These are phyloP conservation scores for Apiotrichum porosum DNA, from an alignment of 1,284 basidiomycete genomes.

Conservation along the genomic window DNA sequence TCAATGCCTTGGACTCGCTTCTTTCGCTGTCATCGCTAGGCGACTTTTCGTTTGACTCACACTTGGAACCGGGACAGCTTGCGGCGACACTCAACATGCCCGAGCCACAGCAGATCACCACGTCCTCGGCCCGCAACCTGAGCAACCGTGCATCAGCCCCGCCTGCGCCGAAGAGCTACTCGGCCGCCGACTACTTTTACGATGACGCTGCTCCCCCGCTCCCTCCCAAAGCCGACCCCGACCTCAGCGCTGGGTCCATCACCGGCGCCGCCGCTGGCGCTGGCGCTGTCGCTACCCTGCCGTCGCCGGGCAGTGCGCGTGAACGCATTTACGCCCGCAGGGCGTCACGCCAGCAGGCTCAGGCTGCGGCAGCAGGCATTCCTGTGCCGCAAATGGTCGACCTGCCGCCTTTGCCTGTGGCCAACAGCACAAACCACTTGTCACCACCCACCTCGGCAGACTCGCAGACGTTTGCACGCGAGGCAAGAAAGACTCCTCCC, in stretches of 20 bases:
- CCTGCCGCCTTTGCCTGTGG: conserved; percentile 8
- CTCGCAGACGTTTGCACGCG: conserved; percentile 18
- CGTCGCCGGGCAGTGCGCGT: conserved; percentile 35
- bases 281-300: neutral
- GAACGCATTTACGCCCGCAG: conserved; percentile 40
- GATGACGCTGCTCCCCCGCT: conserved; percentile 6
- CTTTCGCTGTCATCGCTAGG: conserved; percentile 26
- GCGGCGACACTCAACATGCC: conserved; percentile 33
- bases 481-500: conserved; percentile 36
- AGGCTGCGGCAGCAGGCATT: conserved; percentile 3
- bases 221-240: conserved; percentile 1
- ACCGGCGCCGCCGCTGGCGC: too few relatives aligned
- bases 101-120: conserved; percentile 11
- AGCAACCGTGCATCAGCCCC: conserved; percentile 19
- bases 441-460: conserved; percentile 37
- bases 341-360: conserved; percentile 16
- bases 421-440: conserved; percentile 6
- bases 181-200: conserved; percentile 1
- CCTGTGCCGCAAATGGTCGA: conserved; percentile 9
- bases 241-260: too few relatives aligned
- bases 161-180: conserved; percentile 14
- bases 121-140: conserved; percentile 8
- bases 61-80: conserved; percentile 30
- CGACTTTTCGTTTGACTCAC: conserved; percentile 40
- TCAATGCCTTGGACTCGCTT: conserved; percentile 11